phyloP scores from a whole-genome alignment of 441 rosid species.

The Eugenia klotzschiana region DNA sequence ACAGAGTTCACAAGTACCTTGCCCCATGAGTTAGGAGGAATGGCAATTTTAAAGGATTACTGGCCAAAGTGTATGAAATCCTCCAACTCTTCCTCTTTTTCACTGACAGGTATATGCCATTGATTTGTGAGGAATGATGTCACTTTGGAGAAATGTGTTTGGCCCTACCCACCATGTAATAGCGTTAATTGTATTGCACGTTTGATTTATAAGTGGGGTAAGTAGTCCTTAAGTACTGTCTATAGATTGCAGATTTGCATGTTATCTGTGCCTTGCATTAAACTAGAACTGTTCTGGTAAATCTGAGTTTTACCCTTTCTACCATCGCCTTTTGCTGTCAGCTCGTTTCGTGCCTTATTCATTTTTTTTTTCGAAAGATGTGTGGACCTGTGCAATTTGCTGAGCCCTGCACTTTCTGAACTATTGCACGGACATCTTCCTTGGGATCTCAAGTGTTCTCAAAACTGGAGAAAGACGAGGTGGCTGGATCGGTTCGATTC shows the following conservation, averaged over 20 bases:
- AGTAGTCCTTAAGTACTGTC: not conserved
- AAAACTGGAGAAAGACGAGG: not conserved
- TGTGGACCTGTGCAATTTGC: not conserved
- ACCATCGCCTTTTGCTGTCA: not conserved
- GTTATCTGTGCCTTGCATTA: not conserved
- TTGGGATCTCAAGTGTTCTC: not conserved
- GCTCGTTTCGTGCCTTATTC: not conserved
- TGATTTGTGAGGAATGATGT: not conserved
- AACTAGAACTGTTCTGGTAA: not conserved
- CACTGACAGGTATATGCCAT: not conserved
- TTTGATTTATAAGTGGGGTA: not conserved
- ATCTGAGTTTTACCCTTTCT: not conserved
- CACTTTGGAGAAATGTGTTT: not conserved
- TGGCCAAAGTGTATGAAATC: not conserved
- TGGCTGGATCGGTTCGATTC: not conserved
- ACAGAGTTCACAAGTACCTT: constrained; percentile 56
- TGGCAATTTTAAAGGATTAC: constrained; percentile 64
- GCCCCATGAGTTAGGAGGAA: constrained; percentile 65
- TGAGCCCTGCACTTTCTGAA: not conserved
- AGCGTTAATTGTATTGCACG: not conserved
- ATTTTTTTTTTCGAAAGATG: fast-evolving
- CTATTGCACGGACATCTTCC: not conserved
- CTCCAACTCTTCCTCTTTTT: not conserved
- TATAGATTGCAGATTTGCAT: not conserved
- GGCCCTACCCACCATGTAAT: not conserved